Evolutionary conservation across 257 asterid genomes (phyloP).

Genomic region (Penstemon davidsonii): DNA sequence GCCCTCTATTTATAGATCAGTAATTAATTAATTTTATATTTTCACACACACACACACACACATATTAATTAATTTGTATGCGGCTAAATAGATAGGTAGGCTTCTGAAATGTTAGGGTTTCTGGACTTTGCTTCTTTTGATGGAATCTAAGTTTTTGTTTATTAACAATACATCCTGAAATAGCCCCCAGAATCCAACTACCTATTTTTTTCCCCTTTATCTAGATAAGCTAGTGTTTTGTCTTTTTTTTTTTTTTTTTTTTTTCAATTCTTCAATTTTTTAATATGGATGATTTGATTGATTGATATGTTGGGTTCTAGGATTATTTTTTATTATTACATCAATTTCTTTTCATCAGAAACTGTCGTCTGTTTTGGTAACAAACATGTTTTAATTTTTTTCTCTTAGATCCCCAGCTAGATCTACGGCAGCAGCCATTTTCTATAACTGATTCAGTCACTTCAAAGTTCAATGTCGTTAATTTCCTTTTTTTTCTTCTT

Average conservation of each 20-base stretch:
- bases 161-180: not conserved
- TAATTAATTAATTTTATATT: not conserved
- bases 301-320: conserved; percentile 17
- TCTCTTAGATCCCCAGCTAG: conserved; percentile 24
- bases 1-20: not conserved
- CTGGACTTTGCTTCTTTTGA: conserved; percentile 46
- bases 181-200: conserved; percentile 51
- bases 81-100: not conserved
- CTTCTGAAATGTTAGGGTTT: conserved; percentile 65
- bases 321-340: not conserved
- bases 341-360: conserved; percentile 26
- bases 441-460: conserved; percentile 60
- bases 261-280: not conserved
- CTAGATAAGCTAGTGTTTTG: not conserved
- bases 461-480: conserved; percentile 40
- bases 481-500: conserved; percentile 10
- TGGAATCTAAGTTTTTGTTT: conserved; percentile 42
- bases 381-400: conserved; percentile 24
- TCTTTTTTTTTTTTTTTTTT: conserved; percentile 6
- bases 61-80: conserved; percentile 43
- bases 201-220: conserved; percentile 16
- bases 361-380: conserved; percentile 58
- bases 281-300: conserved; percentile 44
- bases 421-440: not conserved
- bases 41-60: too few species aligned